Base-by-base conservation (phyloP, 2,329 filamentous ascomycete species). In the Colletotrichum acutatum region DNA sequence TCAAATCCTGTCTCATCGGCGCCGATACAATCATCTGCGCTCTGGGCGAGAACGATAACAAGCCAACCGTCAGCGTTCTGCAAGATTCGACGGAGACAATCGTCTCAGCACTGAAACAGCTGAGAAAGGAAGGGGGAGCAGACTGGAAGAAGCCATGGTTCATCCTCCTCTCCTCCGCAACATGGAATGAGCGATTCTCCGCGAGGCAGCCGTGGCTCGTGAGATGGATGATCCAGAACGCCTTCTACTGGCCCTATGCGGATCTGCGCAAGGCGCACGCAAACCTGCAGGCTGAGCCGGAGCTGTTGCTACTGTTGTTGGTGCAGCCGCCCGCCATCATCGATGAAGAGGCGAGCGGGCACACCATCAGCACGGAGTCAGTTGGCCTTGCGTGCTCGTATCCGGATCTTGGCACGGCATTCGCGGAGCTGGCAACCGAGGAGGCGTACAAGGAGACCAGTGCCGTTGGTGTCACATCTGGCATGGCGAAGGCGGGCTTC, bases 31-130 rank as follows among this genome's bases (percentile, higher is more conserved):
- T 73, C 46, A 65, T 71, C 24, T 65, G 66, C n/a, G 49, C 71
- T 1, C 56, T 73, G 4, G 71, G 71, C 34, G 71, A 73, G 4
- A 73, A 73, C 49, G 66, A 71, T 19, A 73, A 73, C 19, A 57
- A 26, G 14, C 71, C 71, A 0, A 56, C 32, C 2, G 49, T 73
- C 2, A 32, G 56, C 8, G 71, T 73, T 3, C 54, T 73, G 9
- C 28, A 58, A 12, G 66, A 71, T 7, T 32, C 32, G 1, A 66
- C 71, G 14, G 52, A 24, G 5, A 66, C 60, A 11, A 64, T 73
- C 28, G 56, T 61, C 19, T 26, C 60, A 1, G 66, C 66, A 1
- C 56, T 73, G 6, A 66, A 42, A 5, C 66, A 73, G 14, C 67
- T 71, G 2, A 37, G 49, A 9, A 3, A 53, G 5, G 22, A 46